Conservation (phyloP, 148 eudicot genomes). For the Vaccinium myrtillus region DNA sequence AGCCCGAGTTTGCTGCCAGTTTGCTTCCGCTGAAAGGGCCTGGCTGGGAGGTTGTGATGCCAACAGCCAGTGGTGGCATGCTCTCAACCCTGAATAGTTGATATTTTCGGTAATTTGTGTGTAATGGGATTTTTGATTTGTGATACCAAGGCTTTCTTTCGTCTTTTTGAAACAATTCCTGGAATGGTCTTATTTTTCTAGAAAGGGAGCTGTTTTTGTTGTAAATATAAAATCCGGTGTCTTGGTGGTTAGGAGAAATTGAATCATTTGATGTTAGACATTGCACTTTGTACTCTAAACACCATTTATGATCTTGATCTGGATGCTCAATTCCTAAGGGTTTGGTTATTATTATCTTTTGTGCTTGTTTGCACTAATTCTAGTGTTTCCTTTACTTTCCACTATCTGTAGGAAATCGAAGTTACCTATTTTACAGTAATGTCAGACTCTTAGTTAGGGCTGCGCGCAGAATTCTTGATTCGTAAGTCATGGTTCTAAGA, state of each 20-base stretch:
- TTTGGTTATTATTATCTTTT: neutral
- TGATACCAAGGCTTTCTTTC: neutral
- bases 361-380: conserved; percentile 1
- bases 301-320: neutral
- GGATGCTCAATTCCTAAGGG: neutral
- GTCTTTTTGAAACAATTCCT: conserved; percentile 5
- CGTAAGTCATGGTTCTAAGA: too few species aligned
- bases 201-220: conserved; percentile 8
- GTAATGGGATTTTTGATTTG: neutral
- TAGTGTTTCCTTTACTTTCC: neutral
- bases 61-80: conserved; percentile 73
- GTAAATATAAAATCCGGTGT: neutral
- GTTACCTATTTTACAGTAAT: too few species aligned
- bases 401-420: too few species aligned
- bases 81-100: conserved; percentile 76
- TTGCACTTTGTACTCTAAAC: neutral
- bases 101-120: neutral
- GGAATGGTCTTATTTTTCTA: neutral
- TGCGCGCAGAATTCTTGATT: too few species aligned
- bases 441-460: too few species aligned
- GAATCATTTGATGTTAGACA: neutral
- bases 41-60: conserved; percentile 96
- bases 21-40: conserved; percentile 82
- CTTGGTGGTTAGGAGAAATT: neutral
- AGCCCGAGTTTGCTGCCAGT: conserved; percentile 21